Percentiles rank a stretch among this genome's conserved stretches.
These are phyloP conservation scores for Peronospora destructor DNA, from an alignment of 352 stramenopile species.

Conservation along the genomic window DNA sequence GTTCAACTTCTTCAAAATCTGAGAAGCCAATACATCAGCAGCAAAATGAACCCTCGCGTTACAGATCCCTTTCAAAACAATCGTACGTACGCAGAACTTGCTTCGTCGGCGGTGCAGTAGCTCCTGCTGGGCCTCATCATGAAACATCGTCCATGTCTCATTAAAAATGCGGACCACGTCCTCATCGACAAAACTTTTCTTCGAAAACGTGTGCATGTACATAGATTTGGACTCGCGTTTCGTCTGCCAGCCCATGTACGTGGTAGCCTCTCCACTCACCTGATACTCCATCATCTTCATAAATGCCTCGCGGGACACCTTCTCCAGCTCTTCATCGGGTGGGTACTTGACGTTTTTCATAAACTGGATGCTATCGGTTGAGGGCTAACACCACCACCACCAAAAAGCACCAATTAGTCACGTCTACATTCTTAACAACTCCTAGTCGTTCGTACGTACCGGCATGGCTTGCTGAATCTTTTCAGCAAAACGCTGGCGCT, in stretches of 20 bases:
- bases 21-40: conserved; percentile 2
- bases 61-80: background rate
- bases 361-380: conserved; percentile 82
- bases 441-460: conserved; percentile 24
- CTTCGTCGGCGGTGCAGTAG: conserved; percentile 61
- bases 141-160: conserved; percentile 68
- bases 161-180: conserved; percentile 75
- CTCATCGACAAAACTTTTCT: conserved; percentile 62
- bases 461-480: conserved; percentile 84
- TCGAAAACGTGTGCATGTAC: conserved; percentile 74
- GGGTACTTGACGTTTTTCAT: conserved; percentile 86
- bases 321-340: conserved; percentile 67
- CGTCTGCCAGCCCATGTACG: conserved; percentile 72
- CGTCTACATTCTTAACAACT: background rate
- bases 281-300: conserved; percentile 80
- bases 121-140: conserved; percentile 70
- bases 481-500: conserved; percentile 78
- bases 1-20: conserved; percentile 82
- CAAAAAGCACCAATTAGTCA: conserved; percentile 12
- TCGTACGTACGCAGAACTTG: conserved; percentile 75
- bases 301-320: conserved; percentile 65
- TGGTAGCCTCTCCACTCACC: conserved; percentile 54
- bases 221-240: conserved; percentile 83
- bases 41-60: conserved; percentile 3
- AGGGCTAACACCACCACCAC: conserved; percentile 35